Evolutionary conservation across 768 basidiomycete genomes (phyloP), one percentile per base, ranked within the genome.

Genomic region (Lactarius quietus): DNA sequence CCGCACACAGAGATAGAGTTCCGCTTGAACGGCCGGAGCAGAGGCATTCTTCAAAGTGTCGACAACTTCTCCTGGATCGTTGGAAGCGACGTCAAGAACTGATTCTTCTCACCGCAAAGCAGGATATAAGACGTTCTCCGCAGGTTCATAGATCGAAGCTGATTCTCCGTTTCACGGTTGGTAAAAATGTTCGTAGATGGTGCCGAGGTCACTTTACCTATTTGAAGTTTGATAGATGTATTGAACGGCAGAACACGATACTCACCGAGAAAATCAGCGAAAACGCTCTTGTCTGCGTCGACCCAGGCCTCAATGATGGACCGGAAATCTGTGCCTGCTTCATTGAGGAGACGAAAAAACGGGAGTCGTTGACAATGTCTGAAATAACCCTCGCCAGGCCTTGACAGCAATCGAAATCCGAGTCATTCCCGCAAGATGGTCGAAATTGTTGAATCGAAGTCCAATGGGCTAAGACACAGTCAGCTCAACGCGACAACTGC

Each of bases 121-220:
- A 99, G 74, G 36, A 90, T 83, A 72, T 92, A 93, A 6, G 95
- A 93, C 45, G 98, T 78, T 36, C 96, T 82, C 48, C 97, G 86
- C 23, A 99, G 80, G 71, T 92, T 95, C 59, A 95, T 78, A 3
- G 94, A 93, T 29, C 93, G 86, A 31, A 89, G 78, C 0, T 93
- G 78, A 84, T 91, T 95, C 77, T 99, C 97, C 62, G 94, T 92
- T 73, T 98, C 97, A 54, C 90, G 81, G 72, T 94, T 98, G 35
- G 93, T 89, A 76, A 99, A 99, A 61, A 99, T 97, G 71, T 97
- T 98, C 23, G 93, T 88, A 0, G 95, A 96, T 1, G 97, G 89
- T 0, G 88, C 86, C 3, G 91, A 86, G 1, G 91, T 87, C 59
- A 96, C 85, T 78, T 84, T 85, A 73, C 87, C 96, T 82, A 70